Evolutionary conservation across 176 grass and related monocot species (phyloP), one percentile per base, ranked within the genome.

Genomic region (Rhynchospora tenuis): DNA sequence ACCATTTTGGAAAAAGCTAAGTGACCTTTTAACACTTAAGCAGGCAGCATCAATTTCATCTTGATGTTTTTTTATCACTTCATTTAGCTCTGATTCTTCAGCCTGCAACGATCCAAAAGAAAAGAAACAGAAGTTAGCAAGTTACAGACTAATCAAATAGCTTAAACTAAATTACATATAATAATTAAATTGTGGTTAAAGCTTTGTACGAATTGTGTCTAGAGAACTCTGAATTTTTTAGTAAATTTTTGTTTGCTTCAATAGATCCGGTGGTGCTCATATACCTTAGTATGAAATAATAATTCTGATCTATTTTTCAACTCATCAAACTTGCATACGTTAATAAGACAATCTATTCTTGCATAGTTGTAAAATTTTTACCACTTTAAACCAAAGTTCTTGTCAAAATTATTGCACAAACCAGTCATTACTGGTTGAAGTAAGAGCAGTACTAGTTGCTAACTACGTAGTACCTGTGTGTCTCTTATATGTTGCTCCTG

Each of bases 41-140:
- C 38, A 50, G 86, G 63, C 74, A 81, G 13, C 48, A 63, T 91
- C 80, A 82, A 94, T 89, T 38, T 94, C 89, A 73, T 87, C 46
- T 65, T 93, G 84, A 47, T 92, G 62, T 77, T 79, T 85, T 51
- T 73, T 24, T 16, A 94, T 93, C n/a, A 84, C 56, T 55, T 89
- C 86, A 44, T 91, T 88, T 69, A 84, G 74, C 89, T 83, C 79
- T 80, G 89, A 98, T 86, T 86, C 87, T 87, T 94, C 90, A 86
- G 86, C 92, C 95, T 98, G 80, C 62, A 86, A 74, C 84, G 79
- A 73, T 22, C 78, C 68, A 66, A 88, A 43, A 74, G n/a, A 94
- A 87, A 67, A 75, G 22, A 73, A 92, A 64, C 33, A 82, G 31
- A 65, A 80, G 27, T 27, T 38, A 38, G 46, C n/a, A 16, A 29